These are phyloP conservation scores for Ammopiptanthus mongolicus DNA, from an alignment of 306 rosid species.

Conservation along the genomic window DNA sequence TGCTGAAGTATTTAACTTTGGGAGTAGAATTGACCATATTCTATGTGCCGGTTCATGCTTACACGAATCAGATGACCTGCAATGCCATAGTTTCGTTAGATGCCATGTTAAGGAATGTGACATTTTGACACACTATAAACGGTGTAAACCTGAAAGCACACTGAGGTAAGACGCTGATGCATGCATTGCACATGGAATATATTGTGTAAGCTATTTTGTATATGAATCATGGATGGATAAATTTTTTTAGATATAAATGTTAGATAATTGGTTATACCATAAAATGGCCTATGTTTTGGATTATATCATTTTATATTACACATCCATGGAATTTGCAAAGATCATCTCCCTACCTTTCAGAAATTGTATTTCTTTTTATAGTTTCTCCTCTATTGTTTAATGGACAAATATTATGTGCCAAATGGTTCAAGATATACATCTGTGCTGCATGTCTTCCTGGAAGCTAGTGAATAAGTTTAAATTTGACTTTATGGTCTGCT, in stretches of 20 bases:
- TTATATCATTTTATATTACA: neutral
- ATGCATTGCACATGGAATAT: neutral
- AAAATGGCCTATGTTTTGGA: neutral
- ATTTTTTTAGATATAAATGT: neutral
- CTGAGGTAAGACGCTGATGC: conserved; percentile 47
- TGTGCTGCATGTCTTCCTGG: conserved; percentile 16
- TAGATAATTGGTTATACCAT: neutral
- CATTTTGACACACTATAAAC: conserved; percentile 73
- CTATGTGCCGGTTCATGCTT: conserved; percentile 79
- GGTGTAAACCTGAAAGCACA: conserved; percentile 77
- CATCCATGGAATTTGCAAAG: neutral
- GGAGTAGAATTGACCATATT: conserved; percentile 88
- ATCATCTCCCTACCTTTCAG: neutral
- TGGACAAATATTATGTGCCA: neutral
- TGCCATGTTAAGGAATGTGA: conserved; percentile 90
- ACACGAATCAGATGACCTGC: conserved; percentile 51
- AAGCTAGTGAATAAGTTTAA: neutral
- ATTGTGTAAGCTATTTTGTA: conserved; percentile 2
- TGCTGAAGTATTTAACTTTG: conserved; percentile 88
- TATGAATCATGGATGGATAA: neutral
- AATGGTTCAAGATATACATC: conserved; percentile 4
- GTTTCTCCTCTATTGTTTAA: neutral
- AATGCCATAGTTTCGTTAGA: conserved; percentile 58
- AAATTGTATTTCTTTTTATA: neutral
- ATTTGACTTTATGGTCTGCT: conserved; percentile 13